These are phyloP conservation scores for Maudiozyma humilis DNA, from an alignment of 1,139 yeast species.

Conservation along the genomic window DNA sequence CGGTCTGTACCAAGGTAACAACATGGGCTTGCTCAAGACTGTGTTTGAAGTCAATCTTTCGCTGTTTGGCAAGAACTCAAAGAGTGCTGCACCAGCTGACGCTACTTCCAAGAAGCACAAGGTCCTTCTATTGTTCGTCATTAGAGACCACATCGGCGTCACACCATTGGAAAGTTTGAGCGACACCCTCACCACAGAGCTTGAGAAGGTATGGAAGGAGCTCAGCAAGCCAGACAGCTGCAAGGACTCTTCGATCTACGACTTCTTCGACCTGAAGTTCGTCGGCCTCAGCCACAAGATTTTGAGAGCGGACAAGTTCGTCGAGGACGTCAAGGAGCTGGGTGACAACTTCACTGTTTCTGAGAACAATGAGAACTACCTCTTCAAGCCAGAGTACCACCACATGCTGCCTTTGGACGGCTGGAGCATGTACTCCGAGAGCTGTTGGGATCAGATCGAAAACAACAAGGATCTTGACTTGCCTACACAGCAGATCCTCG, in stretches of 20 bases:
- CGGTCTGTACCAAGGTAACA: conserved; percentile 95
- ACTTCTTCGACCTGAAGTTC: conserved; percentile 80
- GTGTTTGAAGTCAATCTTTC: conserved; percentile 92
- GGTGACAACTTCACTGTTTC: conserved; percentile 43
- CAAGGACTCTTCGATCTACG: conserved; percentile 45
- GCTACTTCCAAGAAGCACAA: conserved; percentile 40
- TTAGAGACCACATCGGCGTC: conserved; percentile 83
- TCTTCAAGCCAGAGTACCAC: conserved; percentile 65
- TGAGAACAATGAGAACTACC: conserved; percentile 26
- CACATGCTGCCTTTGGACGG: conserved; percentile 90
- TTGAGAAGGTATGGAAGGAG: conserved; percentile 68
- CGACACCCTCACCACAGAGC: conserved; percentile 58
- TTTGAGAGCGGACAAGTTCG: conserved; percentile 66
- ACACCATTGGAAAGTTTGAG: conserved; percentile 74
- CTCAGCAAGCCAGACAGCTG: conserved; percentile 67
- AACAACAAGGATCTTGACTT: conserved; percentile 85
- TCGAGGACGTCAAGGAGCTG: conserved; percentile 50
- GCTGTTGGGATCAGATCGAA: conserved; percentile 92
- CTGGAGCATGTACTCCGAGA: conserved; percentile 86
- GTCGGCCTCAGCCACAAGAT: conserved; percentile 80
- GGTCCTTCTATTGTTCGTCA: conserved; percentile 74
- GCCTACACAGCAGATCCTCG: conserved; percentile 92
- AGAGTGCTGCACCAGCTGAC: conserved; percentile 5
- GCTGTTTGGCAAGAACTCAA: conserved; percentile 42
- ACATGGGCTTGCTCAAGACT: conserved; percentile 88